A percentile compares a stretch with the other conserved stretches of the same genome.
Evolutionary conservation across 352 stramenopile genomes (phyloP).

Genomic region (Phytophthora crassamura): DNA sequence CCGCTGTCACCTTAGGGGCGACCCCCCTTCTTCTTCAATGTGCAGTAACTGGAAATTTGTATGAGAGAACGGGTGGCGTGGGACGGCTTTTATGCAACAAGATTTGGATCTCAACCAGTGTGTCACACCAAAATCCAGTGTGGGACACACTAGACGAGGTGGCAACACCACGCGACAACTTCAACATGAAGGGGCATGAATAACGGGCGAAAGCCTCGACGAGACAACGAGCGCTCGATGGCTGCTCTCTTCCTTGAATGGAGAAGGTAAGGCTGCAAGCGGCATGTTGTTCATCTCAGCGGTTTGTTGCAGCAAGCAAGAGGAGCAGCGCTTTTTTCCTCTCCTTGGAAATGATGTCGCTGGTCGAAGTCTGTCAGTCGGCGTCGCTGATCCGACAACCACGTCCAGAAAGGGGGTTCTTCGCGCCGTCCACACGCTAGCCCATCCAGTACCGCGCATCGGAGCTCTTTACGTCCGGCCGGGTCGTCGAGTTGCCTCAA

Average conservation of each 20-base stretch:
- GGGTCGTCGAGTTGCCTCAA: slow-evolving; percentile 23
- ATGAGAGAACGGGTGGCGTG: slow-evolving; percentile 25
- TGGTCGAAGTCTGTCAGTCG: no score
- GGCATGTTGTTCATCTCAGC: no score
- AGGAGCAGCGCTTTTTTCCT: no score
- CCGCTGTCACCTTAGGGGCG: slow-evolving; percentile 3
- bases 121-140: slow-evolving; percentile 19
- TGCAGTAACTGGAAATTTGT: slow-evolving; percentile 9
- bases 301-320: no score
- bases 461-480: slow-evolving; percentile 16
- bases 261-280: neutral
- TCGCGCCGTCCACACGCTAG: no score
- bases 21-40: slow-evolving; percentile 23
- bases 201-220: slow-evolving; percentile 30
- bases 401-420: no score
- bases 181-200: slow-evolving; percentile 28
- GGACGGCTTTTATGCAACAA: slow-evolving; percentile 17
- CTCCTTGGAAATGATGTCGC: no score
- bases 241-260: neutral
- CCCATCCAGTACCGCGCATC: neutral
- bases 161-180: slow-evolving; percentile 16
- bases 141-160: slow-evolving; percentile 20
- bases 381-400: no score
- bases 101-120: slow-evolving; percentile 22
- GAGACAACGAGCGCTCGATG: slow-evolving; percentile 5